These are phyloP conservation scores for Globisporangium lucens DNA, from an alignment of 352 stramenopile genomes.

Conservation along the genomic window DNA sequence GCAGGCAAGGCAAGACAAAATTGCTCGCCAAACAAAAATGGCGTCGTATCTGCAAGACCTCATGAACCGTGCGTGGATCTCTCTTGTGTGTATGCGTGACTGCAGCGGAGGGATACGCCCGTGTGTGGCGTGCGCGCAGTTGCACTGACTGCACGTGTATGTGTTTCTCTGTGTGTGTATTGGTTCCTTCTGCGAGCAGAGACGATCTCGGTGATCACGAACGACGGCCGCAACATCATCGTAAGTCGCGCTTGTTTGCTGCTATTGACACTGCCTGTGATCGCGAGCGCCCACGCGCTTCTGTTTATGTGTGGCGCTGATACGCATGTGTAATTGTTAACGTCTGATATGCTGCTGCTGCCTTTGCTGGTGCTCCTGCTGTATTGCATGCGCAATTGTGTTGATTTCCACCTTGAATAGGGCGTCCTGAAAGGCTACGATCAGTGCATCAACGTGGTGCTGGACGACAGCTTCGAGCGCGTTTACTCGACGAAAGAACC, in stretches of 20 bases:
- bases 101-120: background rate
- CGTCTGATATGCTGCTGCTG: background rate
- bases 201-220: slow-evolving; percentile 92
- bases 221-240: slow-evolving; percentile 94
- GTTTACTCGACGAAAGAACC: slow-evolving; percentile 90
- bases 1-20: background rate
- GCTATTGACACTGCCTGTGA: slow-evolving; percentile 2
- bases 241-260: slow-evolving; percentile 34
- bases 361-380: slow-evolving; percentile 8
- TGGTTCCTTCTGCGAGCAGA: slow-evolving; percentile 30
- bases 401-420: slow-evolving; percentile 20
- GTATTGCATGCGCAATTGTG: background rate
- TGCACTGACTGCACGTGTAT: background rate
- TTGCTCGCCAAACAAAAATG: slow-evolving; percentile 30
- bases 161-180: background rate
- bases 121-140: background rate
- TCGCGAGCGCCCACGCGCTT: background rate
- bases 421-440: slow-evolving; percentile 91
- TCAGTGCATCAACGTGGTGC: slow-evolving; percentile 91
- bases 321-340: background rate
- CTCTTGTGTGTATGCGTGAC: background rate
- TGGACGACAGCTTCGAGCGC: slow-evolving; percentile 93
- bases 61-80: slow-evolving; percentile 65
- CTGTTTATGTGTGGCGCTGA: background rate
- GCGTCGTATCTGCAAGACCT: slow-evolving; percentile 81